Percentiles rank a stretch among this genome's conserved stretches.
Conservation (phyloP, 2,329 filamentous ascomycete species). For the Exophiala alcalophila region DNA sequence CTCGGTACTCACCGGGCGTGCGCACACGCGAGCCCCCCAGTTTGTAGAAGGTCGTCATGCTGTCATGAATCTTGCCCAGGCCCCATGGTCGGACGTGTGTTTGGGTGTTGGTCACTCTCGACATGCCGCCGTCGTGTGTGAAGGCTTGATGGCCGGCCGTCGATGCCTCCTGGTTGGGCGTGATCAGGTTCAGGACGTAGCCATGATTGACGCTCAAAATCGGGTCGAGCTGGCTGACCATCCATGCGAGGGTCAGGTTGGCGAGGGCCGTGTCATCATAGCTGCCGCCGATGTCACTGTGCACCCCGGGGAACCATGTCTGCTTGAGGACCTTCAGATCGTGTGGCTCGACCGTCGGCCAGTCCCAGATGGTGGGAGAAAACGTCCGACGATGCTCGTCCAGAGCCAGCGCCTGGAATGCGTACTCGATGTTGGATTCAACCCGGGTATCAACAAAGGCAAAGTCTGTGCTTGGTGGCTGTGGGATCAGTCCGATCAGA, state of each 20-base stretch:
- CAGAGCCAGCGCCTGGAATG: constrained; percentile 36
- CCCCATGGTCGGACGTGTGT: constrained; percentile 27
- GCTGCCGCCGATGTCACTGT: constrained; percentile 49
- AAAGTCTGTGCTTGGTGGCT: constrained; percentile 31
- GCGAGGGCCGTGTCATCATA: constrained; percentile 49
- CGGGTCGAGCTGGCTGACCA: constrained; percentile 45
- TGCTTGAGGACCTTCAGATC: constrained; percentile 39
- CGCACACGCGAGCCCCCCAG: constrained; percentile 27
- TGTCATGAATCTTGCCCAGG: constrained; percentile 31
- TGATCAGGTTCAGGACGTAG: constrained; percentile 26
- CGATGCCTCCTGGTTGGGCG: constrained; percentile 9
- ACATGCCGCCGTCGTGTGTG: constrained; percentile 9
- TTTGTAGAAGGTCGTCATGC: constrained; percentile 27
- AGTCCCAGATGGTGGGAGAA: constrained; percentile 35
- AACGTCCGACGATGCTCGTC: constrained; percentile 35
- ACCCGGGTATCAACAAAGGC: constrained; percentile 36
- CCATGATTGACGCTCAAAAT: constrained; percentile 28
- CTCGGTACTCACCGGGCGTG: constrained; percentile 30
- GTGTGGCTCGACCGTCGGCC: constrained; percentile 32
- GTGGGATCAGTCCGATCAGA: constrained; percentile 30
- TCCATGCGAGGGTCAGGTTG: constrained; percentile 51
- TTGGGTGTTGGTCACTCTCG: constrained; percentile 16
- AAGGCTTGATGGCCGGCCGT: constrained; percentile 9
- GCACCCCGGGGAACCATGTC: constrained; percentile 49
- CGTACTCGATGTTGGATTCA: constrained; percentile 35